Base-by-base conservation (phyloP, 768 basidiomycete genomes). In the Lactarius hengduanensis region DNA sequence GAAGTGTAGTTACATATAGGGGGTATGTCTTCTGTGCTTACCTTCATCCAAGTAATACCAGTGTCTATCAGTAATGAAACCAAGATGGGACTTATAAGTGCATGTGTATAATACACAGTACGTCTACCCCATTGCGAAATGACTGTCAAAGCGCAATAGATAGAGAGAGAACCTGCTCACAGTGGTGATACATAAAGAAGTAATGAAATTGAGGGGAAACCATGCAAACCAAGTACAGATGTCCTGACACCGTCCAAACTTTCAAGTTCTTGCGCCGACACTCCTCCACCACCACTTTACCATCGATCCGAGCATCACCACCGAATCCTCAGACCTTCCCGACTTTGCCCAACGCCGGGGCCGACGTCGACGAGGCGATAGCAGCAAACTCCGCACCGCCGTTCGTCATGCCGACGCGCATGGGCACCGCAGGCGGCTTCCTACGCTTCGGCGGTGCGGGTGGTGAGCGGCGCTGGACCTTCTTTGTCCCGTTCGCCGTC, bases 391-490 rank as follows among this genome's bases (percentile, higher is more conserved):
- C 84, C 26, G 80, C 82, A 10, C 84, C 86, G 16, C 81, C 72
- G 62, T 81, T 79, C 0, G 81, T 81, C 58, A 74, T 78, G 36
- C 78, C 79, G 16, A 70, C 63, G 1, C 81, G 69, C 13, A 59
- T 76, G 11, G 91, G 89, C 55, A 88, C 80, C 18, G 90, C 87
- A 40, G 91, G 90, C 1, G 90, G 86, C 70, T 89, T 89, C 72
- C 90, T 78, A 55, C 90, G 80, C 72, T 86, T 85, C 3, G 82
- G 82, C 11, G 86, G 82, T n/a, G 90, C 86, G 0, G 90, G 87
- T 2, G 89, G 82, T 4, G 82, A 78, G 63, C 85, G 65, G 30
- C 74, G 69, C n/a, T 70, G 59, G n/a, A 50, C 43, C 41, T 62
- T 61, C 36, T 58, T 61, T 32, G 45, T 56, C 55, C 59, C 55